Evolutionary conservation across 2,329 filamentous ascomycete species (phyloP).

Genomic region (Trichophyton rubrum): DNA sequence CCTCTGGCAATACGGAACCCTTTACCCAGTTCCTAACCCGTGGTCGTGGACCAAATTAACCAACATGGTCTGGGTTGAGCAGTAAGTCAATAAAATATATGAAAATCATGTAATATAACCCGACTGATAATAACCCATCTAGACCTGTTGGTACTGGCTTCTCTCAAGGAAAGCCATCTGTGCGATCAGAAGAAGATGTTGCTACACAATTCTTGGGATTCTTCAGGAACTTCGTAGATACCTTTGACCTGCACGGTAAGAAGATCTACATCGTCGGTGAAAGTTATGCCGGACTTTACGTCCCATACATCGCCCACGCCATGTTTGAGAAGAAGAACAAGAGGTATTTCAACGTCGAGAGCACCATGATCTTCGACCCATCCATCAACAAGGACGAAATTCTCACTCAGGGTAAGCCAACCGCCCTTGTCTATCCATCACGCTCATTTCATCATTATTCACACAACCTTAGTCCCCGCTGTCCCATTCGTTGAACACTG

Average conservation of each 20-base stretch:
- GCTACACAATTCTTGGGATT: conserved; percentile 64
- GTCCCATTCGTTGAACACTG: conserved; percentile 33
- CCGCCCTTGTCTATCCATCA: neutral
- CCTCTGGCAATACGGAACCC: conserved; percentile 55
- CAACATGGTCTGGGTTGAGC: conserved; percentile 65
- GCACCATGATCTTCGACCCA: conserved; percentile 62
- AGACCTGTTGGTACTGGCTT: conserved; percentile 52
- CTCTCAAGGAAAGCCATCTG: conserved; percentile 50
- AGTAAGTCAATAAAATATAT: conserved; percentile 32
- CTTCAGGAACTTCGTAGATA: conserved; percentile 64
- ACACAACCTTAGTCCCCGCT: conserved; percentile 22
- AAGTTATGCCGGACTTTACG: conserved; percentile 55
- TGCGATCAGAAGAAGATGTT: conserved; percentile 53
- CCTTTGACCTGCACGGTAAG: conserved; percentile 53
- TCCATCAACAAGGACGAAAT: conserved; percentile 44
- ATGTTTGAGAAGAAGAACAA: conserved; percentile 58
- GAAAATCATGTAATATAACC: conserved; percentile 4
- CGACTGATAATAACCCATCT: conserved; percentile 8
- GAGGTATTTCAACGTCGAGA: conserved; percentile 54
- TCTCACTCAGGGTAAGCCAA: conserved; percentile 35
- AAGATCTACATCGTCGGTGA: conserved; percentile 65
- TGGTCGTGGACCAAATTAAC: conserved; percentile 66
- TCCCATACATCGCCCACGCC: conserved; percentile 59
- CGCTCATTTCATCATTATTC: neutral
- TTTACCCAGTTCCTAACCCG: conserved; percentile 50